These are phyloP conservation scores for Camellia sinensis DNA, from an alignment of 148 eudicot species.

Conservation along the genomic window DNA sequence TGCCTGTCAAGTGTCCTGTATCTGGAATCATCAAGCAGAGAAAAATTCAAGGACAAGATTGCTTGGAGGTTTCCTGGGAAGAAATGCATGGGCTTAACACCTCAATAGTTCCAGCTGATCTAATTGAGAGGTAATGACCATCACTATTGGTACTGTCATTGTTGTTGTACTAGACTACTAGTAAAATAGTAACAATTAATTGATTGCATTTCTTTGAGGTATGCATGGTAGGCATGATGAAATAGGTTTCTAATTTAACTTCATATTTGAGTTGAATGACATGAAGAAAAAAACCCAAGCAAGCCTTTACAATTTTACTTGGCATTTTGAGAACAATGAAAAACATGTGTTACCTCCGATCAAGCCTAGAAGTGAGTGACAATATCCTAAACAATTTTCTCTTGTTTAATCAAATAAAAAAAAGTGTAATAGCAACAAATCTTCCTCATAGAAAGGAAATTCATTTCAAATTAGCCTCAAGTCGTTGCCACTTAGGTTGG, in stretches of 20 bases:
- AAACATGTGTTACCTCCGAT: neutral
- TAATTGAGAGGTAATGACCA: constrained; percentile 57
- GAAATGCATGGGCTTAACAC: constrained; percentile 55
- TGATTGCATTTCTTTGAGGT: neutral
- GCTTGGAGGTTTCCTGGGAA: constrained; percentile 87
- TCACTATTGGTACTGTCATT: neutral
- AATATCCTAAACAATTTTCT: constrained; percentile 5
- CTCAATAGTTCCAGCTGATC: constrained; percentile 79
- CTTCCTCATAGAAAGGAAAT: neutral
- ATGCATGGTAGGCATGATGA: neutral
- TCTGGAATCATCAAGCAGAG: constrained; percentile 67
- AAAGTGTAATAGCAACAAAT: neutral
- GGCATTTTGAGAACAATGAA: neutral
- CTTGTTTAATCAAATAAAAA: neutral
- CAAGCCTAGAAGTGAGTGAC: neutral
- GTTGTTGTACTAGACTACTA: neutral
- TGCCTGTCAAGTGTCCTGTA: constrained; percentile 79
- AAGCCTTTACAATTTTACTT: neutral
- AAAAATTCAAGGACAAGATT: constrained; percentile 59
- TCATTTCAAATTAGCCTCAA: neutral
- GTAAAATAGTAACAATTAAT: neutral
- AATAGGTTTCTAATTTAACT: neutral
- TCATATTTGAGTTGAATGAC: neutral
- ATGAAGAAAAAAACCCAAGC: neutral
- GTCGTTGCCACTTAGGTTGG: neutral